Evolutionary conservation across 345 rosid species (phyloP), one percentile per base, ranked within the genome.

Genomic region (Mercurialis annua): DNA sequence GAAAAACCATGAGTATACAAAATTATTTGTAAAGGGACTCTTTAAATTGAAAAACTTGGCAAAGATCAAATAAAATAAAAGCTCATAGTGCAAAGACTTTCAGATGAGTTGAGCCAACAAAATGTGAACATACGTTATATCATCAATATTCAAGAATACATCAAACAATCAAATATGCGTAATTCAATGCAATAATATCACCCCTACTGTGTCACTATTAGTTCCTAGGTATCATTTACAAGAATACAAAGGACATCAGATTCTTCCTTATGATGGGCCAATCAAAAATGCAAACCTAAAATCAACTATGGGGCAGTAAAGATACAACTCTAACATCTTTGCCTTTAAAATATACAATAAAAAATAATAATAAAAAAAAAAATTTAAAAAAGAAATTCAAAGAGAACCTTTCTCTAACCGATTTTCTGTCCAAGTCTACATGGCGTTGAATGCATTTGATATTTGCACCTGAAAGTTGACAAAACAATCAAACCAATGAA

Each of bases 211-310:
- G 33, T 21, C 53, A 24, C 38, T 63, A 10, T 49, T 54, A 46
- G 63, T 34, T n/a, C 64, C 69, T 27, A 55, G 43, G 26, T 54
- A 65, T 57, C 74, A 79, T 79, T 71, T 79, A 68, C 82, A 72
- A 57, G 47, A 71, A 38, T 44, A 66, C 49, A 55, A 23, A 26
- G 49, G 58, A 67, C 47, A 26, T 44, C 50, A 67, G 30, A 61
- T 34, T 49, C 51, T 43, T 12, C 34, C 24, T 30, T 49, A 15
- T 59, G 27, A 60, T 30, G n/a, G 30, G 50, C 69, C 46, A 63
- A 68, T 66, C 57, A 70, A 44, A 74, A 59, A 59, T 49, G 74
- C 33, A 50, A 51, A 58, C 64, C 77, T 68, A 69, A 23, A 10
- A 55, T 30, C 47, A 57, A 24, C 71, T 40, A 36, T 16, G 34